Base-by-base conservation (phyloP, 2,329 filamentous ascomycete species). In the Stemphylium vesicarium region DNA sequence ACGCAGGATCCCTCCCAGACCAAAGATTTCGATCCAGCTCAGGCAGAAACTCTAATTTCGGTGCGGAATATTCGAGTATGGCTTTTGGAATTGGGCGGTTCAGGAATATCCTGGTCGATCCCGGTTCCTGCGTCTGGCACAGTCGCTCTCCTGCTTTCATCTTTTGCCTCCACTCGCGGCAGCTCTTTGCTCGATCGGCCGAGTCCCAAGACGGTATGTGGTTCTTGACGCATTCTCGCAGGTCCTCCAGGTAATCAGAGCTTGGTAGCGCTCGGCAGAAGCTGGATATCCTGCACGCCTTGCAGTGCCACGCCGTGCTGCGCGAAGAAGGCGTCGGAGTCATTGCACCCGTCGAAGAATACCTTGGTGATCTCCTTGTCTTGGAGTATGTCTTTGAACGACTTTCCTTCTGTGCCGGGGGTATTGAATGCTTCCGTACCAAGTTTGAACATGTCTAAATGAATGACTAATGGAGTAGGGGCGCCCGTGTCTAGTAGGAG, bases 311-410 rank as follows among this genome's bases (percentile, higher is more conserved):
- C 24, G 3, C 51, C 35, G 48, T 50, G 69, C 31, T 60, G 64
- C 0, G 55, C 31, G 43, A 62, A 69, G 4, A 71, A 39, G 4
- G 64, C 68, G 46, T 65, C 66, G 9, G 69, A 69, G 40, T 67
- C 68, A 43, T 65, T 70, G 3, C 66, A 64, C 6, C 67, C 64
- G 50, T 72, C 68, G 53, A 70, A 72, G 55, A 71, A 69, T 29
- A 63, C 64, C 24, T 70, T 69, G 8, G 63, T 46, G 18, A 73
- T 72, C 0, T 57, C 38, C 31, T 41, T 20, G 6, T 57, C 46
- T 53, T 76, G 32, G 2, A 76, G 65, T 31, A 58, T 49, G 6
- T 36, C 32, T 18, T 51, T 51, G 4, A 55, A 31, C 10, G 45
- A 51, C 13, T n/a, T 45, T 4, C 10, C 2, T 13, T 32, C 13